These are phyloP conservation scores for Ophiorrhiza pumila DNA, from an alignment of 257 asterid species.

Conservation along the genomic window DNA sequence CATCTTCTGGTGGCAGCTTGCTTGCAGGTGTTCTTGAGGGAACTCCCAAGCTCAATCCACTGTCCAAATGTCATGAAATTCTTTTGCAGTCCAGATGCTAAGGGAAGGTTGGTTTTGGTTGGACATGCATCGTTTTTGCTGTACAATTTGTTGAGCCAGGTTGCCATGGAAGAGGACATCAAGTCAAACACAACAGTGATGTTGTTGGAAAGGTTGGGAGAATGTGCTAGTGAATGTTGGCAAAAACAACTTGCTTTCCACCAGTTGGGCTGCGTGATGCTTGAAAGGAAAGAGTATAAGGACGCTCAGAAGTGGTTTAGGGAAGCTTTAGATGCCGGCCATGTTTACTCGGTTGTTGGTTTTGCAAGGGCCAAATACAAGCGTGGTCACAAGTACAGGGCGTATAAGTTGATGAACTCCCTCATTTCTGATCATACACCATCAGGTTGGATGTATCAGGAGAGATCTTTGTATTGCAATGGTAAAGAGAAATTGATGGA, in stretches of 20 bases:
- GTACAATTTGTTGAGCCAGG: constrained; percentile 70
- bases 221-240: constrained; percentile 71
- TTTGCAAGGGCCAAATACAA: constrained; percentile 73
- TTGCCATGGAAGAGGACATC: constrained; percentile 80
- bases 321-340: constrained; percentile 69
- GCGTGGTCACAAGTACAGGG: constrained; percentile 87
- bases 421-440: constrained; percentile 63
- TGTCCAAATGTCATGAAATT: constrained; percentile 49
- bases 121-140: constrained; percentile 86
- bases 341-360: constrained; percentile 75
- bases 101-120: constrained; percentile 45
- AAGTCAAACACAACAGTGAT: constrained; percentile 75
- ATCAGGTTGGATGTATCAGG: constrained; percentile 97
- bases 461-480: constrained; percentile 66
- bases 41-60: constrained; percentile 67
- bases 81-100: constrained; percentile 69
- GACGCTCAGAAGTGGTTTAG: constrained; percentile 93
- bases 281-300: constrained; percentile 76
- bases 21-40: constrained; percentile 86
- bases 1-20: constrained; percentile 90
- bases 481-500: constrained; percentile 77
- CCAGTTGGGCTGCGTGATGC: constrained; percentile 94
- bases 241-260: constrained; percentile 78
- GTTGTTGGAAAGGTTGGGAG: constrained; percentile 83
- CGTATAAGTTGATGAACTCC: constrained; percentile 72